Conservation (phyloP, 495 filamentous ascomycete genomes). For the Astrothelium macrocarpum region DNA sequence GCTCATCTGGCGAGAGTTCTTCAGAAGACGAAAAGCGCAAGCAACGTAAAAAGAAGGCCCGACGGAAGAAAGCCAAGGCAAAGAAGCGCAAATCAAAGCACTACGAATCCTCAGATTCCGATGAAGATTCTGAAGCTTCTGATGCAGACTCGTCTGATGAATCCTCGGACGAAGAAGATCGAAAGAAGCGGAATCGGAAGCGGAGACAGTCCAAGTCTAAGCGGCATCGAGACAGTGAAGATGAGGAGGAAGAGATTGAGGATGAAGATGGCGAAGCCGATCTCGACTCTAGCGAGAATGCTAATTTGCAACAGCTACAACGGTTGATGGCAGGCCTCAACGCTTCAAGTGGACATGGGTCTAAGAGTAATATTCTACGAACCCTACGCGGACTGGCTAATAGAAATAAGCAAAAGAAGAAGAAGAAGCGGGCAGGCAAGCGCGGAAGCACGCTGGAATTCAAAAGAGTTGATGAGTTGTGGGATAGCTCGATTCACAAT, state of each 20-base stretch:
- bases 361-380: conserved; percentile 3
- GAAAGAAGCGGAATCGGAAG: conserved; percentile 3
- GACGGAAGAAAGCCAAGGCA: conserved; percentile 8
- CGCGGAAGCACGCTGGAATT: conserved; percentile 61
- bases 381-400: conserved; percentile 13
- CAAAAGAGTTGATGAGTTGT: conserved; percentile 74
- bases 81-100: conserved; percentile 15
- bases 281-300: background rate
- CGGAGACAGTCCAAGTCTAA: conserved; percentile 3
- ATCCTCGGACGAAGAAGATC: background rate
- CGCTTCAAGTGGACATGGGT: background rate
- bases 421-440: conserved; percentile 45
- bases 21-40: conserved; percentile 13
- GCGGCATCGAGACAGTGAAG: background rate
- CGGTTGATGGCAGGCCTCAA: conserved; percentile 12
- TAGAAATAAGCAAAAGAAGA: conserved; percentile 29
- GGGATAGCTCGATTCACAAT: conserved; percentile 57
- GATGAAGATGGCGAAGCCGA: conserved; percentile 9
- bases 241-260: conserved; percentile 7
- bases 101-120: conserved; percentile 9
- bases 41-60: conserved; percentile 4
- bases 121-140: conserved; percentile 6
- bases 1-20: conserved; percentile 6
- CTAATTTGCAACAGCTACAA: conserved; percentile 1
- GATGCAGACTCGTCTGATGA: conserved; percentile 3